Conservation (phyloP, 805 yeast genomes). For the Candida insectorum region DNA sequence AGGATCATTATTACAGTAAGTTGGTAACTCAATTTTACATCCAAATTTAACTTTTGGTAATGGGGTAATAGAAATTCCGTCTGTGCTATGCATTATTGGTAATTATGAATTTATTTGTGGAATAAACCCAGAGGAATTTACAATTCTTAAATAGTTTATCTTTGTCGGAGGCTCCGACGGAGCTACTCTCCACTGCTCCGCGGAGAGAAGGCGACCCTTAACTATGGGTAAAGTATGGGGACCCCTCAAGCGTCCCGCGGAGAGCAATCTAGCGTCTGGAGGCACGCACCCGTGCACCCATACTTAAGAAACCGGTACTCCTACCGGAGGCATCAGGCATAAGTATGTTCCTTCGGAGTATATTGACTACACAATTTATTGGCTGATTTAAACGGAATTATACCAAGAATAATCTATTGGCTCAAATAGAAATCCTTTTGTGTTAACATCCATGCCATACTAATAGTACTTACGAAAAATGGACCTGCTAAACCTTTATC, state of each 20-base stretch:
- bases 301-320: not conserved
- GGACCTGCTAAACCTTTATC: slow-evolving; percentile 93
- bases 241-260: not conserved
- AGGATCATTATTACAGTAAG: slow-evolving; percentile 67
- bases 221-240: no score
- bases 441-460: slow-evolving; percentile 72
- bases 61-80: slow-evolving; percentile 38
- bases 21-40: slow-evolving; percentile 63
- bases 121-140: no score
- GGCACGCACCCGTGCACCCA: not conserved
- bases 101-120: no score
- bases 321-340: not conserved
- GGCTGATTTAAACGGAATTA: no score
- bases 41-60: slow-evolving; percentile 59
- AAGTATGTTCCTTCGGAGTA: slow-evolving; percentile 1
- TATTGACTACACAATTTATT: no score
- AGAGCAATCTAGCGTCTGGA: not conserved
- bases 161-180: slow-evolving; percentile 14
- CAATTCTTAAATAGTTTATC: no score
- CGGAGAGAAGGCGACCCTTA: no score
- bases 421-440: slow-evolving; percentile 62
- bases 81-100: slow-evolving; percentile 17
- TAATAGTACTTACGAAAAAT: slow-evolving; percentile 66
- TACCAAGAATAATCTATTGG: not conserved
- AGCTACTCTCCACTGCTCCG: slow-evolving; percentile 2